Evolutionary conservation across 495 filamentous ascomycete genomes (phyloP).

Genomic region (Talaromyces stipitatus): DNA sequence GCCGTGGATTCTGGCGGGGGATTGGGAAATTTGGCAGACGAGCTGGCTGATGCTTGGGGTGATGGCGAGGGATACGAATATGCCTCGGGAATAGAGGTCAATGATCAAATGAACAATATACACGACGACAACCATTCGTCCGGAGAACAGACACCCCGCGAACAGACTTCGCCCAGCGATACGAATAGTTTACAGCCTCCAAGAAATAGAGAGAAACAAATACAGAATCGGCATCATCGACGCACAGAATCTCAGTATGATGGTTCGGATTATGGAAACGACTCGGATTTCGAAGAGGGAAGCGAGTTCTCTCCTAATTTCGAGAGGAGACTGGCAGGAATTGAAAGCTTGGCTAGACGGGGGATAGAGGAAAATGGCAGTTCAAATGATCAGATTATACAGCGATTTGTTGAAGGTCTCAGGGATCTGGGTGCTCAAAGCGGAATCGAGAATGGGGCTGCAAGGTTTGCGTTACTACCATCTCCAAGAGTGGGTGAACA

Average conservation of each 20-base stretch:
- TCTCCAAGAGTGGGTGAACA: slow-evolving; percentile 11
- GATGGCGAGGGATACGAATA: slow-evolving; percentile 49
- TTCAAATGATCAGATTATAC: slow-evolving; percentile 58
- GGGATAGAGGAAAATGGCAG: slow-evolving; percentile 67
- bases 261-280: slow-evolving; percentile 52
- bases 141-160: slow-evolving; percentile 24
- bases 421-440: slow-evolving; percentile 77
- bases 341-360: slow-evolving; percentile 65
- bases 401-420: slow-evolving; percentile 63
- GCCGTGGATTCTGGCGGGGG: slow-evolving; percentile 44
- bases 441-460: slow-evolving; percentile 68
- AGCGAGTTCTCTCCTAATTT: slow-evolving; percentile 64
- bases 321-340: slow-evolving; percentile 66
- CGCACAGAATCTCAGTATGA: slow-evolving; percentile 46
- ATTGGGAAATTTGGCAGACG: slow-evolving; percentile 77
- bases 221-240: slow-evolving; percentile 28
- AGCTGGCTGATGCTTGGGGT: slow-evolving; percentile 53
- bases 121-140: slow-evolving; percentile 17
- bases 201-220: slow-evolving; percentile 20
- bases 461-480: slow-evolving; percentile 63
- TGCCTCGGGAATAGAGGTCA: slow-evolving; percentile 31
- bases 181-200: slow-evolving; percentile 20
- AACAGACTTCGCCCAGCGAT: slow-evolving; percentile 18
- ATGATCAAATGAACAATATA: slow-evolving; percentile 22
- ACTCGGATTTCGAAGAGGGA: slow-evolving; percentile 64